Percentiles rank a stretch among this genome's conserved stretches.
Conservation (phyloP, 2,329 filamentous ascomycete species). For the Fusarium nurragi region DNA sequence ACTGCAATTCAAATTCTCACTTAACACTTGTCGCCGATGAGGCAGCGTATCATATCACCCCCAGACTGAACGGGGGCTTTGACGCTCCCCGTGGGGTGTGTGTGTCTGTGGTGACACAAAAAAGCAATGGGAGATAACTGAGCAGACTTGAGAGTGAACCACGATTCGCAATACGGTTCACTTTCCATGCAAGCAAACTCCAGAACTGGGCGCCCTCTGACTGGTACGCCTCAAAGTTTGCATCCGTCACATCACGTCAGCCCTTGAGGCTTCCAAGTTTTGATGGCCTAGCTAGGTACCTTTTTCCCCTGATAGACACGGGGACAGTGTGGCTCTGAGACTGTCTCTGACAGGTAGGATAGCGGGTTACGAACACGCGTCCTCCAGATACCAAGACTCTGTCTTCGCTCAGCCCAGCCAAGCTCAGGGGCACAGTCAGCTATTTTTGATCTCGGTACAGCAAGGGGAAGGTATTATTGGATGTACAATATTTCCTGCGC, state of each 20-base stretch:
- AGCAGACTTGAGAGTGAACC: neutral
- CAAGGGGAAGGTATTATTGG: conserved; percentile 27
- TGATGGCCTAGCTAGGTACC: neutral
- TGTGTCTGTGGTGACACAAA: conserved; percentile 24
- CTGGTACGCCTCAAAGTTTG: conserved; percentile 23
- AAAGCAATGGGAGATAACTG: conserved; percentile 13
- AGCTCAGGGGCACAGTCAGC: conserved; percentile 24
- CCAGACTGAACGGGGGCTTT: conserved; percentile 11
- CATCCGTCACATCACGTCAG: conserved; percentile 35
- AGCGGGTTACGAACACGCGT: conserved; percentile 21
- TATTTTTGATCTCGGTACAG: conserved; percentile 18
- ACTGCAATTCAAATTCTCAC: neutral
- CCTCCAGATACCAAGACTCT: conserved; percentile 26
- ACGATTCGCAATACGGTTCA: conserved; percentile 3
- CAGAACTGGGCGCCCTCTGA: neutral
- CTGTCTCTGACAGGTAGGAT: conserved; percentile 27
- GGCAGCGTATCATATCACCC: conserved; percentile 15
- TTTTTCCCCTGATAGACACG: conserved; percentile 8
- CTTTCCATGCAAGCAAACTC: neutral
- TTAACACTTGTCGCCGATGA: conserved; percentile 7
- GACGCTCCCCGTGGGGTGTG: conserved; percentile 22
- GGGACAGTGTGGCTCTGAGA: conserved; percentile 7
- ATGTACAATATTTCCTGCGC: conserved; percentile 1
- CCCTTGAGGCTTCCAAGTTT: conserved; percentile 22
- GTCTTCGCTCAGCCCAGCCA: conserved; percentile 15